Evolutionary conservation across 2,329 filamentous ascomycete species (phyloP).

Genomic region (Xylariaceae sp.): DNA sequence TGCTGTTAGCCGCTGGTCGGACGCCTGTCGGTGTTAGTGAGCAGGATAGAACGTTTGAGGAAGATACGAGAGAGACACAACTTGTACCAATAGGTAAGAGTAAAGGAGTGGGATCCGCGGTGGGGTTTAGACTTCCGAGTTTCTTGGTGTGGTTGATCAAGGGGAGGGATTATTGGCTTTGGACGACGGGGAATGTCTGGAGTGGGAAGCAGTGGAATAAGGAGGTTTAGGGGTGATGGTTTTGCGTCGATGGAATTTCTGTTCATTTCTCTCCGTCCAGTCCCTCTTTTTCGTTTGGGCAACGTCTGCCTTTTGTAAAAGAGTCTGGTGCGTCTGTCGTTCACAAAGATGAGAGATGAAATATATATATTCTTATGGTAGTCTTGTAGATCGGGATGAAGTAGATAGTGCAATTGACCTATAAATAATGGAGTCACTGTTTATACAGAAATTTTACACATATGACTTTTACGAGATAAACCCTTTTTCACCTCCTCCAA

Average conservation of each 20-base stretch:
- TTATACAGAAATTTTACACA: no score
- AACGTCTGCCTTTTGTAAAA: no score
- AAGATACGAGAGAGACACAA: conserved; percentile 43
- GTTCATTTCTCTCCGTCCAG: no score
- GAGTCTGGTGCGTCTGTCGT: no score
- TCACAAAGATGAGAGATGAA: no score
- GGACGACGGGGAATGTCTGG: conserved; percentile 45
- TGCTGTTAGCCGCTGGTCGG: conserved; percentile 33
- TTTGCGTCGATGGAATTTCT: no score
- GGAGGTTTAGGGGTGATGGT: conserved; percentile 22
- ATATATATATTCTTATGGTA: no score
- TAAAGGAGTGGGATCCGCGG: conserved; percentile 41
- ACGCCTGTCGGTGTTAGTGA: conserved; percentile 18
- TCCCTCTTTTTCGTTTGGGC: no score
- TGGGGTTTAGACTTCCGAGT: conserved; percentile 41
- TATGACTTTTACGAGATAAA: no score
- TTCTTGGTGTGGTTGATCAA: conserved; percentile 47
- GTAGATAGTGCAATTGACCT: no score
- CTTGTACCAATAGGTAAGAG: conserved; percentile 44
- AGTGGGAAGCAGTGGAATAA: conserved; percentile 49
- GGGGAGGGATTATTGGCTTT: conserved; percentile 49
- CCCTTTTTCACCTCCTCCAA: conserved; percentile 7
- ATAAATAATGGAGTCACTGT: no score
- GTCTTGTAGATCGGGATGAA: no score
- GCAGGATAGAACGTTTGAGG: conserved; percentile 35